Evolutionary conservation across 805 yeast species (phyloP), one percentile per base, ranked within the genome.

Genomic region (Candida schatavii): DNA sequence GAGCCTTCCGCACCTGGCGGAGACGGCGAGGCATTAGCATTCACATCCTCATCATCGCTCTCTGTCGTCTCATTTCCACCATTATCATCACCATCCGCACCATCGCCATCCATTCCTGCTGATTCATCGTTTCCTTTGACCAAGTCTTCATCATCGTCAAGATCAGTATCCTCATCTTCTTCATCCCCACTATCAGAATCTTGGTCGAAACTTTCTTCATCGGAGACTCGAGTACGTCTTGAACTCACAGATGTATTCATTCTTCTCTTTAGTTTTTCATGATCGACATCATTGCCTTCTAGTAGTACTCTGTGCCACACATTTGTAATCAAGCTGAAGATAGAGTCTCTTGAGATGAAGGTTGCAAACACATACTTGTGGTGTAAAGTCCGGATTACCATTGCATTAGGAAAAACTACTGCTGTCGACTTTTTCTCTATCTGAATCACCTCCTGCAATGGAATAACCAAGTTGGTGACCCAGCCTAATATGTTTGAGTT

Each of bases 401-500:
- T 74, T 0, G 85, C 88, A 54, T 83, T 84, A 4, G 88, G 88
- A 46, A 84, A 81, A 13, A 84, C 65, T 0, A 80, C 81, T 0
- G 82, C 85, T 0, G 88, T 83, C 13, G 77, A 72, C 55, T 74
- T 78, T 57, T 83, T 83, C 46, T 80, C 84, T 17, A 84, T 70
- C 47, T 77, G 79, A 23, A 81, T 72, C 18, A 84, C 78, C 49
- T 83, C 86, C 41, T 69, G 74, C 40, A 81, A 67, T 2, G 86
- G 80, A 4, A 84, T 72, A 3, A 72, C 55, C 15, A 81, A 54
- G 45, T 76, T 75, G 1, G 87, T 83, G 1, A 79, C 80, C 72
- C 83, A 75, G 0, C 88, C 88, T 43, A 83, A 65, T 35, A 84
- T 74, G 48, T 81, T 83, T 1, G 88, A 80, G 48, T 80, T 79